phyloP scores from a whole-genome alignment of 768 basidiomycete species.

The Lactifluus pinguis region DNA sequence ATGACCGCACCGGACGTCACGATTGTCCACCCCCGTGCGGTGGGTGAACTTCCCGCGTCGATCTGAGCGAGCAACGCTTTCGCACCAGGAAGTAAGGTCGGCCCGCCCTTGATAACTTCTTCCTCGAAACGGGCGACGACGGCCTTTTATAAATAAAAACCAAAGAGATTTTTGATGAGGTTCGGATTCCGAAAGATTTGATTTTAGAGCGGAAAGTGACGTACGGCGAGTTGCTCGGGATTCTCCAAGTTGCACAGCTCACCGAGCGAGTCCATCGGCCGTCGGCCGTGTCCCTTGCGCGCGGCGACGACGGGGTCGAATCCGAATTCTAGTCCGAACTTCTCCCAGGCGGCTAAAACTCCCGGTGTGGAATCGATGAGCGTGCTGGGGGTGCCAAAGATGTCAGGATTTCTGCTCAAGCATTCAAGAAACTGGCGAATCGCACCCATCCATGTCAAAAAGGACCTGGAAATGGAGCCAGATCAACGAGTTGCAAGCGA shows the following conservation, averaged over 20 bases:
- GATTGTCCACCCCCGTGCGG: slow-evolving; percentile 63
- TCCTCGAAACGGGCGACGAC: slow-evolving; percentile 75
- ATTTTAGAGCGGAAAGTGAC: slow-evolving; percentile 17
- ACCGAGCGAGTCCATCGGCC: slow-evolving; percentile 65
- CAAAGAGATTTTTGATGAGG: background rate
- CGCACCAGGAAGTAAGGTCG: slow-evolving; percentile 61
- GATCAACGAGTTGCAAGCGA: background rate
- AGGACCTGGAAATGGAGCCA: slow-evolving; percentile 37
- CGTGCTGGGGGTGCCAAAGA: slow-evolving; percentile 36
- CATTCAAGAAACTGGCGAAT: too few species aligned
- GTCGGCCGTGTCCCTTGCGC: slow-evolving; percentile 64
- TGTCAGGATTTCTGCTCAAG: background rate
- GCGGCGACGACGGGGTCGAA: slow-evolving; percentile 39
- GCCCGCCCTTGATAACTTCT: slow-evolving; percentile 57
- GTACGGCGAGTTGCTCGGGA: slow-evolving; percentile 46
- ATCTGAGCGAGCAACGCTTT: slow-evolving; percentile 36
- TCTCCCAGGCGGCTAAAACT: slow-evolving; percentile 68
- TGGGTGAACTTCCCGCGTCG: slow-evolving; percentile 16
- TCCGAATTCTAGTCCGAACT: slow-evolving; percentile 53
- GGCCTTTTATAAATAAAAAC: slow-evolving; percentile 23
- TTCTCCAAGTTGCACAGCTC: slow-evolving; percentile 58
- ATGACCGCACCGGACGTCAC: slow-evolving; percentile 72
- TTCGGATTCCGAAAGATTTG: background rate
- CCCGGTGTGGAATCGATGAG: slow-evolving; percentile 80
- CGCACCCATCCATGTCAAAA: slow-evolving; percentile 65